Base-by-base conservation (phyloP, 2,329 filamentous ascomycete genomes). In the Claviceps sp. region DNA sequence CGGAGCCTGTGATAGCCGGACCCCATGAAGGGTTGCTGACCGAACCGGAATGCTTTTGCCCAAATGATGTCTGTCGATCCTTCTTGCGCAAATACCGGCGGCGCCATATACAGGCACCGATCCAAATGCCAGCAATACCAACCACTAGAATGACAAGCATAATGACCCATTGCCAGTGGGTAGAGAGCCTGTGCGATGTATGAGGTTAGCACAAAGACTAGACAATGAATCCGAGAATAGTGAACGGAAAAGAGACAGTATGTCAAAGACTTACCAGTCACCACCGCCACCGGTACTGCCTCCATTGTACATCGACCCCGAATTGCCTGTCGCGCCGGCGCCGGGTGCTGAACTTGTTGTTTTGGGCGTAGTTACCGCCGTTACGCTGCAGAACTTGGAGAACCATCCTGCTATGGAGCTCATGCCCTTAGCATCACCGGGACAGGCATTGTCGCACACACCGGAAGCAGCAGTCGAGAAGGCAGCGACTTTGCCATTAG, bases 111-210 rank as follows among this genome's bases (percentile, higher is more conserved):
- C 82, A 79, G 41, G 83, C 84, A 18, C 78, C 74, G 41, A 84
- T 68, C 74, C 84, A 85, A 60, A 88, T 77, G 53, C 73, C 72
- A 14, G 75, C 69, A 55, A 94, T 85, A 50, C 73, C 83, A 54
- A 91, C 71, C 44, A 84, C 75, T 30, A 94, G 74, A 55, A 91
- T 71, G 57, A 89, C 82, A 50, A 93, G 74, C 76, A 93, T 88
- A 56, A 91, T 75, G 46, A 94, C 79, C 87, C 87, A 95, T 70
- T 82, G 76, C 72, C 79, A 88, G 66, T 91, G 87, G 30, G 72
- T 75, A 7, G 76, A 74, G 48, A 87, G 69, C 85, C 85, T 88
- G 55, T 5, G 6, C 2, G 2, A 41, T 42, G 4, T 20, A 18
- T 7, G 3, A 4, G 22, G 22, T 48, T 20, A 48, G 47, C 16